Evolutionary conservation across 768 basidiomycete genomes (phyloP).

Genomic region (Pisolithus microcarpus): DNA sequence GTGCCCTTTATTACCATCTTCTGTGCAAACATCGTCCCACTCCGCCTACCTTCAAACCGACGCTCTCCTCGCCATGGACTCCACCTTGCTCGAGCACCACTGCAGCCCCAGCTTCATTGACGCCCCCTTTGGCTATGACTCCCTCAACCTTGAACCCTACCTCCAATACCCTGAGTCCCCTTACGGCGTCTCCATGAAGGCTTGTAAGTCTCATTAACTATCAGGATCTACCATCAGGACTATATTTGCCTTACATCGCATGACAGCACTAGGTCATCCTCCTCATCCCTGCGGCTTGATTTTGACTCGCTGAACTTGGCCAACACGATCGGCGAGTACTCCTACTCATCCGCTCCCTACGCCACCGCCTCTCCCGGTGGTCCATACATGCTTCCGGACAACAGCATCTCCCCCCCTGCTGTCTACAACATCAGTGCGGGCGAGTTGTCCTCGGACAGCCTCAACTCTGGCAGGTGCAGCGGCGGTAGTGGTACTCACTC

Average conservation of each 20-base stretch:
- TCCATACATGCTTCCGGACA: slow-evolving; percentile 59
- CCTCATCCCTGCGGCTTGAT: slow-evolving; percentile 53
- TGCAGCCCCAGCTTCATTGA: slow-evolving; percentile 48
- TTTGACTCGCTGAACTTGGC: slow-evolving; percentile 57
- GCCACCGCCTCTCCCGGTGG: slow-evolving; percentile 47
- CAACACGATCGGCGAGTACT: slow-evolving; percentile 50
- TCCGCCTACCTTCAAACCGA: slow-evolving; percentile 11
- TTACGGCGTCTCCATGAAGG: slow-evolving; percentile 54
- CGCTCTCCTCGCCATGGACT: slow-evolving; percentile 34
- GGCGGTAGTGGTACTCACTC: slow-evolving; percentile 62
- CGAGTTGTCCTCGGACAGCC: slow-evolving; percentile 69
- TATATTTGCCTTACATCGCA: slow-evolving; percentile 8
- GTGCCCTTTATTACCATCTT: slow-evolving; percentile 33
- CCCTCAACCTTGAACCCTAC: slow-evolving; percentile 44
- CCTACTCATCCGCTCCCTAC: slow-evolving; percentile 50
- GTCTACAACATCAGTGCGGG: slow-evolving; percentile 65
- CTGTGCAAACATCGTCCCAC: slow-evolving; percentile 33
- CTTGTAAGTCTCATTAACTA: slow-evolving; percentile 40
- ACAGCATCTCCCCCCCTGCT: slow-evolving; percentile 63
- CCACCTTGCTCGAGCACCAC: slow-evolving; percentile 44
- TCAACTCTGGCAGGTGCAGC: slow-evolving; percentile 56
- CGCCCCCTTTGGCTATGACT: slow-evolving; percentile 39
- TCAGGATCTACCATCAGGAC: background rate
- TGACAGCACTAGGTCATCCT: slow-evolving; percentile 45
- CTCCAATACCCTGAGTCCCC: slow-evolving; percentile 64